These are phyloP conservation scores for Fusarium tjaetaba DNA, from an alignment of 2,329 filamentous ascomycete genomes.

Conservation along the genomic window DNA sequence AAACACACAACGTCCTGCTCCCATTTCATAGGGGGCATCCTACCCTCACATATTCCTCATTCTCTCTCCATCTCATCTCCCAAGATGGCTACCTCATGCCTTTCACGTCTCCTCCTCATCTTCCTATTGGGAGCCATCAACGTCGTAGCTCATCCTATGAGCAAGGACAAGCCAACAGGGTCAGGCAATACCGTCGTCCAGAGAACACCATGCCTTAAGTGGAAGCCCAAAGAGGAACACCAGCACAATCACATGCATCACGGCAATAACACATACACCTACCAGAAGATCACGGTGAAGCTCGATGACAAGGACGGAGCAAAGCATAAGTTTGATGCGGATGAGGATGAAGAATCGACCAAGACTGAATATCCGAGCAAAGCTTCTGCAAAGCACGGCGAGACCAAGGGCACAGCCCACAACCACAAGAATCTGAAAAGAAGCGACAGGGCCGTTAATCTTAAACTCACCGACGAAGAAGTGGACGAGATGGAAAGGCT, in stretches of 20 bases:
- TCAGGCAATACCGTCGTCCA: neutral
- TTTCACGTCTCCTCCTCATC: neutral
- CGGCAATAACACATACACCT: neutral
- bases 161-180: neutral
- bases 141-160: neutral
- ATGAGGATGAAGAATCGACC: neutral
- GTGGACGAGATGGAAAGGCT: too few relatives aligned
- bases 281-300: neutral
- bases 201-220: neutral
- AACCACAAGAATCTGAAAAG: accelerated
- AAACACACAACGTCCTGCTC: neutral
- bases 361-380: too few relatives aligned
- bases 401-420: neutral
- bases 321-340: neutral
- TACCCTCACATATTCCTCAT: neutral
- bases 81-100: neutral
- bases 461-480: too few relatives aligned
- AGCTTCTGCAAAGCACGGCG: neutral
- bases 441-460: too few relatives aligned
- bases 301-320: neutral
- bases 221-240: neutral
- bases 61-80: neutral
- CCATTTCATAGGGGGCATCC: neutral
- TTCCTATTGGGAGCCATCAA: neutral
- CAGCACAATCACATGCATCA: too few relatives aligned